Evolutionary conservation across 2,329 filamentous ascomycete species (phyloP), one percentile per base, ranked within the genome.

Genomic region (Colletotrichum acutatum): DNA sequence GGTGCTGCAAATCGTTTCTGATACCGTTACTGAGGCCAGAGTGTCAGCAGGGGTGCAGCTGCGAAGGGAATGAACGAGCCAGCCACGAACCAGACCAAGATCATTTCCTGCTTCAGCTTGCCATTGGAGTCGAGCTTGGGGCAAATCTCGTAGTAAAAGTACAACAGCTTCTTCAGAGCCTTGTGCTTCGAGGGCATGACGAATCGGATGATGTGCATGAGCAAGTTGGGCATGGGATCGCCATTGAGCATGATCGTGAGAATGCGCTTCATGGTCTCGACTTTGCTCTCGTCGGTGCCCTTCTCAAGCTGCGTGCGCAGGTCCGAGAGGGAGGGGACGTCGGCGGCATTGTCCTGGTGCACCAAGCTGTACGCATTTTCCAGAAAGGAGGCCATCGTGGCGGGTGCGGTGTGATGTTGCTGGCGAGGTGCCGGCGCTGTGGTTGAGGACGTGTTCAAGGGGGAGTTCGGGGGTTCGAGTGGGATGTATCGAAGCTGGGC

Each of bases 131-230:
- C 97, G 71, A 95, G 92, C 87, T 99, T 99, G 53, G 96, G 97
- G 83, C 97, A 98, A 82, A 98, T 97, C 86, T 99, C 97, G 83
- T 98, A 98, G 87, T 99, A 99, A 84, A 99, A 97, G 86, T 99
- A 99, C 68, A 99, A 90, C 74, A 99, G 90, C 88, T 99, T 99
- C 90, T 99, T 99, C 79, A 99, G 88, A 54, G 93, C 88, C 87
- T 99, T 99, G 84, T 94, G 95, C 87, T 97, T 98, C 75, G 95
- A 98, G 16, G 97, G 97, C 97, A 99, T 99, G 79, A 99, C 95
- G 83, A 99, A 99, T 83, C 97, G 95, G 83, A 99, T 99, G 81
- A 99, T 99, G 86, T 98, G 97, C 97, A 99, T 99, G 78, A 99
- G 91, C 24, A 99, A 89, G 78, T 95, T 92, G 30, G 95, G 93